Evolutionary conservation across 495 filamentous ascomycete species (phyloP).

Genomic region (Aspergillus carlsbadensis): DNA sequence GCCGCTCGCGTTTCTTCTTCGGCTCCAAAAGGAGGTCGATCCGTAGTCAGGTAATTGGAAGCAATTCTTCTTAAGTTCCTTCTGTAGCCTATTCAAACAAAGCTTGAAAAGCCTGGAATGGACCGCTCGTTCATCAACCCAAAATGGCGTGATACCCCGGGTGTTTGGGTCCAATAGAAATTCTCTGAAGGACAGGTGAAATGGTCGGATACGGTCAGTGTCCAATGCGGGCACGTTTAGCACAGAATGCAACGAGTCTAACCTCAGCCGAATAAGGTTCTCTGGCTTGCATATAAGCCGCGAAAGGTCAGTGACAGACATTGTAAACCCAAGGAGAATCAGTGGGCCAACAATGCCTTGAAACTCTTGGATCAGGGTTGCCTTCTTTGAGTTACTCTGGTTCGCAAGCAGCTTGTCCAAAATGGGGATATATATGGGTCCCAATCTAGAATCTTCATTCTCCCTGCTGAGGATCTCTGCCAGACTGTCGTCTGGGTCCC

Average conservation of each 20-base stretch:
- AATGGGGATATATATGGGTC: no score
- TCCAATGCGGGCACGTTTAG: slow-evolving; percentile 23
- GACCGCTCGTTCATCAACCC: slow-evolving; percentile 34
- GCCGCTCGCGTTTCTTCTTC: no score
- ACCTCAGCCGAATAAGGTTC: slow-evolving; percentile 3
- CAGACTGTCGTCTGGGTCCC: no score
- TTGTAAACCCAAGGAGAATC: slow-evolving; percentile 22
- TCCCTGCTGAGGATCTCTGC: no score
- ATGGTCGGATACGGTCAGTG: slow-evolving; percentile 11
- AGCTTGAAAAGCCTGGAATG: no score
- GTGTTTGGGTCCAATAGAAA: slow-evolving; percentile 23
- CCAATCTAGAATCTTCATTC: no score
- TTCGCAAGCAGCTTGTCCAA: no score
- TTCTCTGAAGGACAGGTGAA: slow-evolving; percentile 31
- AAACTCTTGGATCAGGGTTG: slow-evolving; percentile 15
- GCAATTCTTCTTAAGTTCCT: slow-evolving; percentile 14
- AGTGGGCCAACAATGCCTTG: slow-evolving; percentile 22
- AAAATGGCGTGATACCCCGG: slow-evolving; percentile 20
- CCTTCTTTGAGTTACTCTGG: background rate
- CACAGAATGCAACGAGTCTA: slow-evolving; percentile 25
- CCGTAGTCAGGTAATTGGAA: slow-evolving; percentile 27
- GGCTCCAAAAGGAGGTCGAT: no score
- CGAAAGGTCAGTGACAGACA: slow-evolving; percentile 18
- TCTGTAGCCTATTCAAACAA: background rate
- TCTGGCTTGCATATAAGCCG: slow-evolving; percentile 16